phyloP scores from a whole-genome alignment of 257 asterid genomes.

The Solanum sitiens region DNA sequence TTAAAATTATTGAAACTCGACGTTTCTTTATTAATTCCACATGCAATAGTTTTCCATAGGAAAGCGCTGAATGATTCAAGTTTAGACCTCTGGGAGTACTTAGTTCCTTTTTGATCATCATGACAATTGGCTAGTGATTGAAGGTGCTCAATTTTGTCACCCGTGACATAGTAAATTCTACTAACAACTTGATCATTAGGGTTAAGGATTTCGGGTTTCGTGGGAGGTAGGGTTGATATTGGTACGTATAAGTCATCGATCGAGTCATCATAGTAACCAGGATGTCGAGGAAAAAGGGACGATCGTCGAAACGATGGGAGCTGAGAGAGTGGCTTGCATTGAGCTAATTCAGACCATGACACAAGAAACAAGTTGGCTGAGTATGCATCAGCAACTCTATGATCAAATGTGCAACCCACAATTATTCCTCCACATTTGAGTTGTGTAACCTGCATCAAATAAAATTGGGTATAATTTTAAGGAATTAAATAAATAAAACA shows the following conservation, averaged over 20 bases:
- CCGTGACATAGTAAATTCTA: constrained; percentile 46
- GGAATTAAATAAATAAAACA: background rate
- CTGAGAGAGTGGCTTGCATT: constrained; percentile 16
- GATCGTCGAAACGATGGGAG: constrained; percentile 59
- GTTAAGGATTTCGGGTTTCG: background rate
- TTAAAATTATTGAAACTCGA: background rate
- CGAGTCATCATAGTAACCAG: constrained; percentile 17
- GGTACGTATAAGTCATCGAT: constrained; percentile 30
- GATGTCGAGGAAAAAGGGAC: constrained; percentile 36
- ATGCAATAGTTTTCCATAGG: constrained; percentile 45
- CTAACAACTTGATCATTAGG: constrained; percentile 14
- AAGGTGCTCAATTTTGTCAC: constrained; percentile 21
- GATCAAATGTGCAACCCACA: constrained; percentile 52
- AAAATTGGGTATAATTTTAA: background rate
- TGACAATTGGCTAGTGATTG: constrained; percentile 26
- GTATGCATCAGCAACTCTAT: constrained; percentile 72
- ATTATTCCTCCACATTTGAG: constrained; percentile 57
- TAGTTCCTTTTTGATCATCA: background rate
- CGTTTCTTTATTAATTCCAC: background rate
- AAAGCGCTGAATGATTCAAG: constrained; percentile 57
- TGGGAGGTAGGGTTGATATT: constrained; percentile 8
- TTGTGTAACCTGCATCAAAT: constrained; percentile 30
- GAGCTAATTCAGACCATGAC: constrained; percentile 63
- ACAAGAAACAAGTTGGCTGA: constrained; percentile 63
- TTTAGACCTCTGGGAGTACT: constrained; percentile 16